A percentile compares a stretch with the other conserved stretches of the same genome.
Evolutionary conservation across 371 early-diverging fungal genomes (phyloP).

Genomic region (Rhizomucor pusillus): DNA sequence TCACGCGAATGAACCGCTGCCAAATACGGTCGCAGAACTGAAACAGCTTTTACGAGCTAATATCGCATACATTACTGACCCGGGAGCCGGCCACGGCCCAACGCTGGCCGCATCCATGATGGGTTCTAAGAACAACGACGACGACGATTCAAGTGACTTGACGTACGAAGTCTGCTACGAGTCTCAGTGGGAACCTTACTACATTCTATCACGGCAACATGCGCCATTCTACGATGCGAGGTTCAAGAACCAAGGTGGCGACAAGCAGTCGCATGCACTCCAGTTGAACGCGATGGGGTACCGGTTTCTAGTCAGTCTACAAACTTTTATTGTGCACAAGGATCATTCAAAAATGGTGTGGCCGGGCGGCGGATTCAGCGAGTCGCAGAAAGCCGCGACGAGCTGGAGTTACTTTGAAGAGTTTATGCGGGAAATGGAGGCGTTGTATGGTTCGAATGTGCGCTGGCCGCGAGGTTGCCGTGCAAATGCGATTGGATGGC

Average conservation of each 20-base stretch:
- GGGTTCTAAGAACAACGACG: constrained; percentile 17
- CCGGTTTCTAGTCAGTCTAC: constrained; percentile 49
- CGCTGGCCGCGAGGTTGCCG: constrained; percentile 63
- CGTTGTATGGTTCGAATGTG: constrained; percentile 45
- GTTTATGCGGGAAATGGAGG: constrained; percentile 50
- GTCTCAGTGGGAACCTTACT: constrained; percentile 73
- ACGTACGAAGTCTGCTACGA: constrained; percentile 66
- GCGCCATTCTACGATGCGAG: constrained; percentile 60
- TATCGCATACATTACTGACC: constrained; percentile 62
- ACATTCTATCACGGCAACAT: constrained; percentile 41
- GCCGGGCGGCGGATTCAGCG: constrained; percentile 56
- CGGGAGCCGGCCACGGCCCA: constrained; percentile 62
- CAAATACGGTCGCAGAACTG: constrained; percentile 43
- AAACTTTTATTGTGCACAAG: constrained; percentile 57
- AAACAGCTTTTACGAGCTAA: constrained; percentile 33
- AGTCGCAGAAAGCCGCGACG: constrained; percentile 34
- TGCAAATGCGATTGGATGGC: constrained; percentile 45
- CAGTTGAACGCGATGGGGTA: constrained; percentile 58
- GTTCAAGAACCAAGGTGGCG: constrained; percentile 65
- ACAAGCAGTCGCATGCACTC: constrained; percentile 65
- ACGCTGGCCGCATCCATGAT: constrained; percentile 37
- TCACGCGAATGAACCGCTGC: constrained; percentile 28
- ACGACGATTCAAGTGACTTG: constrained; percentile 16
- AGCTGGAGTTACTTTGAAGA: constrained; percentile 56
- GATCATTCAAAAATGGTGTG: constrained; percentile 57